Evolutionary conservation across 371 early-diverging fungal genomes (phyloP).

Genomic region (Mortierella sp.): DNA sequence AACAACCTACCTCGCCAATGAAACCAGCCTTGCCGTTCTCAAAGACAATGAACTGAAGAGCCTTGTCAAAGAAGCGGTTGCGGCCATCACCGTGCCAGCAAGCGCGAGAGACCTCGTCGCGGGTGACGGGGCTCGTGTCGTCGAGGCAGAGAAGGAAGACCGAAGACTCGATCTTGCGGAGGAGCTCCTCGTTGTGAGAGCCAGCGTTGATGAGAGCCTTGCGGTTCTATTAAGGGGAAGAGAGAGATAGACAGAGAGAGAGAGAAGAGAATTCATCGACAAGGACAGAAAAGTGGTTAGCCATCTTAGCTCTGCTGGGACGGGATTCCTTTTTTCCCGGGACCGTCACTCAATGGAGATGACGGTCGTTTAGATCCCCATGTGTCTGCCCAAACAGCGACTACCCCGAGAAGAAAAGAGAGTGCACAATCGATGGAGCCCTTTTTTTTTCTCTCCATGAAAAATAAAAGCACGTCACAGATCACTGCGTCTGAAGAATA

Average conservation of each 20-base stretch:
- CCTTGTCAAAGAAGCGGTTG: slow-evolving; percentile 96
- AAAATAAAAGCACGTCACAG: too few relatives aligned
- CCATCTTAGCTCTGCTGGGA: too few relatives aligned
- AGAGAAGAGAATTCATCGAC: too few relatives aligned
- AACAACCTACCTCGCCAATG: slow-evolving; percentile 76
- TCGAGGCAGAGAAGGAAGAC: slow-evolving; percentile 92
- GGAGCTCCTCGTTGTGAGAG: slow-evolving; percentile 73
- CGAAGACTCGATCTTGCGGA: slow-evolving; percentile 86
- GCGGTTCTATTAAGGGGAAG: slow-evolving; percentile 58
- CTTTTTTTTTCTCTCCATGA: too few relatives aligned
- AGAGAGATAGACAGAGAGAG: too few relatives aligned
- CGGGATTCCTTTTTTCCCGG: too few relatives aligned
- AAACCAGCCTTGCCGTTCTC: slow-evolving; percentile 97
- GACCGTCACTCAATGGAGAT: too few relatives aligned
- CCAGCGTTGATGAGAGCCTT: slow-evolving; percentile 70
- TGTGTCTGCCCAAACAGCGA: too few relatives aligned
- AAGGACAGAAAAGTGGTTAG: too few relatives aligned
- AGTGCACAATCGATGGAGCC: slow-evolving; percentile 3
- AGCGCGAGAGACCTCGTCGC: slow-evolving; percentile 81
- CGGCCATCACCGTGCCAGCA: slow-evolving; percentile 96
- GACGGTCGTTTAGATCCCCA: too few relatives aligned
- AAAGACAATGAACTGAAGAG: slow-evolving; percentile 92
- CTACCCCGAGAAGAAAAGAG: too few relatives aligned
- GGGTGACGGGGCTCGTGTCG: slow-evolving; percentile 81
- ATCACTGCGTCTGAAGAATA: too few relatives aligned